Conservation (phyloP, 2,329 filamentous ascomycete genomes). For the Trichoderma sp. region DNA sequence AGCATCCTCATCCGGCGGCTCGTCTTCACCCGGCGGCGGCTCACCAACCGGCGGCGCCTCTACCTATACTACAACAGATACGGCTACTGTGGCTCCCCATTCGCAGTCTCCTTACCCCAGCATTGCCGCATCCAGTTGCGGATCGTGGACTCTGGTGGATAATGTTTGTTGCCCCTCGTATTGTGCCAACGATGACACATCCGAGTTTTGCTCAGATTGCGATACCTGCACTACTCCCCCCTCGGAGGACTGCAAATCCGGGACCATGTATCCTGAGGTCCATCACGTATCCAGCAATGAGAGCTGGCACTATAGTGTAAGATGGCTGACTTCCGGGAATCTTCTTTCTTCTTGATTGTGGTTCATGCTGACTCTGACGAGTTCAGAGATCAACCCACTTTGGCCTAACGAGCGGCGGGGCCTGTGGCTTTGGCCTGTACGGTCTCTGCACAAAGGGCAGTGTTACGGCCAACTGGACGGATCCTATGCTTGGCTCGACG, state of each 20-base stretch:
- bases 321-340: background rate
- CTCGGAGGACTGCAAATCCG: conserved; percentile 13
- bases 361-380: background rate
- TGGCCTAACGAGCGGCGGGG: conserved; percentile 19
- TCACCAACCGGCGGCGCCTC: conserved; percentile 4
- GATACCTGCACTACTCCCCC: conserved; percentile 12
- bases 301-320: conserved; percentile 20
- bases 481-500: conserved; percentile 12
- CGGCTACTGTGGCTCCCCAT: conserved; percentile 11
- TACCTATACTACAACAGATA: conserved; percentile 20
- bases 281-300: conserved; percentile 9
- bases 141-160: conserved; percentile 15
- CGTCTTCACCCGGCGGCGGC: background rate
- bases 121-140: conserved; percentile 17
- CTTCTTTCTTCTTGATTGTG: background rate
- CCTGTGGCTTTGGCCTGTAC: conserved; percentile 21
- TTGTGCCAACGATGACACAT: conserved; percentile 14
- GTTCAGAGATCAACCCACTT: conserved; percentile 14
- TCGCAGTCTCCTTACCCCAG: conserved; percentile 21
- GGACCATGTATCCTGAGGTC: conserved; percentile 22
- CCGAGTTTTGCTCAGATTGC: conserved; percentile 4
- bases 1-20: background rate
- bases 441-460: conserved; percentile 21
- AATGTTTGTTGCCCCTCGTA: conserved; percentile 23
- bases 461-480: conserved; percentile 14